Percentiles rank a stretch among this genome's conserved stretches.
These are phyloP conservation scores for Purshia tridentata DNA, from an alignment of 306 rosid species.

Conservation along the genomic window DNA sequence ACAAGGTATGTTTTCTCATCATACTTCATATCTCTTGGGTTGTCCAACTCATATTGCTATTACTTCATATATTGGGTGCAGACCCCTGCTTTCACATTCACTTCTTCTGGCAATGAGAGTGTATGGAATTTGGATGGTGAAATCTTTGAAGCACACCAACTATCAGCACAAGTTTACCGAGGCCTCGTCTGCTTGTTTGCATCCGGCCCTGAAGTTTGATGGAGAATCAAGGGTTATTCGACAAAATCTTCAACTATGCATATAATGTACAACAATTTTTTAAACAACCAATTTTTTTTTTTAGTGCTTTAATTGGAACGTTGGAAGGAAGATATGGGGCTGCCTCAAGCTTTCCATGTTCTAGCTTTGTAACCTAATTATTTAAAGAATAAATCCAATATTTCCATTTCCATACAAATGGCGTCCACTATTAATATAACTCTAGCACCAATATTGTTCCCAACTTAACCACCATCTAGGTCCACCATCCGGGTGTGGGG, in stretches of 20 bases:
- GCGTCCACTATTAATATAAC: no score
- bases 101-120: constrained; percentile 72
- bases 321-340: neutral
- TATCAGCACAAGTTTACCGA: constrained; percentile 85
- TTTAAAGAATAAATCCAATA: neutral
- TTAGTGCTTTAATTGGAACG: neutral
- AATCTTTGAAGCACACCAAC: constrained; percentile 75
- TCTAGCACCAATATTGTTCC: no score
- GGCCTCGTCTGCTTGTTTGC: constrained; percentile 87
- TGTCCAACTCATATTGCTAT: neutral
- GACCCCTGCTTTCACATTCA: constrained; percentile 81
- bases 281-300: neutral
- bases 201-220: constrained; percentile 76
- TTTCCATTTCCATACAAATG: neutral
- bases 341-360: neutral
- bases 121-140: constrained; percentile 94
- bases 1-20: constrained; percentile 55
- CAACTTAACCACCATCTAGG: no score
- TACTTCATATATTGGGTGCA: constrained; percentile 23
- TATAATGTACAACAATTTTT: neutral
- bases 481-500: no score
- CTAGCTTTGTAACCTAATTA: neutral
- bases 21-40: neutral
- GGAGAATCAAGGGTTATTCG: constrained; percentile 4
- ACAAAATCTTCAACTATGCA: neutral